Evolutionary conservation across 2,329 filamentous ascomycete genomes (phyloP).

Genomic region (Penicillium oxalicum): DNA sequence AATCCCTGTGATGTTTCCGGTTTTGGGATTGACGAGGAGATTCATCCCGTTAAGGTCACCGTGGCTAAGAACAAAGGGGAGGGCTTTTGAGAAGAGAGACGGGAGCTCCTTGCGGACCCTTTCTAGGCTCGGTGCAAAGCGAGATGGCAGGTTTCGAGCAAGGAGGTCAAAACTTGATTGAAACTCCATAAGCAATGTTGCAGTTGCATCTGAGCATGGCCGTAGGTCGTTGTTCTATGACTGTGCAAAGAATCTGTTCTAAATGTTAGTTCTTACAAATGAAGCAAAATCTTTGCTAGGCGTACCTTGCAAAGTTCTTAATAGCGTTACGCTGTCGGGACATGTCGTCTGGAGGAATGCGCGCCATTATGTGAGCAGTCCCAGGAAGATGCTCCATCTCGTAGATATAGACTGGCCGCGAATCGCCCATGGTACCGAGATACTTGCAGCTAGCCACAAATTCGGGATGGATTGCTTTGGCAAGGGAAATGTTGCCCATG

Average conservation of each 20-base stretch:
- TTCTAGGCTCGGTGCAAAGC: conserved; percentile 7
- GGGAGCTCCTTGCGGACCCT: conserved; percentile 10
- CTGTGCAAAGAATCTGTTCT: conserved; percentile 14
- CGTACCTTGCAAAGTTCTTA: conserved; percentile 15
- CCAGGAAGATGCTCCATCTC: conserved; percentile 15
- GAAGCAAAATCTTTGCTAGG: not conserved
- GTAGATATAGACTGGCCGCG: conserved; percentile 13
- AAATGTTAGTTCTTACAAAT: conserved; percentile 6
- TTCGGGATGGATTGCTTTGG: conserved; percentile 8
- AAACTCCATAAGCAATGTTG: conserved; percentile 6
- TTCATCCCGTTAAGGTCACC: conserved; percentile 11
- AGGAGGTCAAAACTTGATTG: conserved; percentile 8
- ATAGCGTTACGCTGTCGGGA: conserved; percentile 9
- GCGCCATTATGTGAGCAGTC: conserved; percentile 12
- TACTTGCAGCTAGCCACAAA: conserved; percentile 16
- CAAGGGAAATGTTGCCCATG: conserved; percentile 4
- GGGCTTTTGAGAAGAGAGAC: conserved; percentile 6
- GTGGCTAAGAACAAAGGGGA: conserved; percentile 11
- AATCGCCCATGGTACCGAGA: conserved; percentile 11
- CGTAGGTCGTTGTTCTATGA: conserved; percentile 13
- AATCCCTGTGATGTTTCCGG: conserved; percentile 17
- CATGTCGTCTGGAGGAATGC: conserved; percentile 8
- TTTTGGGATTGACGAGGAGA: conserved; percentile 6
- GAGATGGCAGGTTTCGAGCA: conserved; percentile 7
- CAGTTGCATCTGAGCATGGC: conserved; percentile 2